Base-by-base conservation (phyloP, 75 land plant species). In the Pseudotsuga menziesii region DNA sequence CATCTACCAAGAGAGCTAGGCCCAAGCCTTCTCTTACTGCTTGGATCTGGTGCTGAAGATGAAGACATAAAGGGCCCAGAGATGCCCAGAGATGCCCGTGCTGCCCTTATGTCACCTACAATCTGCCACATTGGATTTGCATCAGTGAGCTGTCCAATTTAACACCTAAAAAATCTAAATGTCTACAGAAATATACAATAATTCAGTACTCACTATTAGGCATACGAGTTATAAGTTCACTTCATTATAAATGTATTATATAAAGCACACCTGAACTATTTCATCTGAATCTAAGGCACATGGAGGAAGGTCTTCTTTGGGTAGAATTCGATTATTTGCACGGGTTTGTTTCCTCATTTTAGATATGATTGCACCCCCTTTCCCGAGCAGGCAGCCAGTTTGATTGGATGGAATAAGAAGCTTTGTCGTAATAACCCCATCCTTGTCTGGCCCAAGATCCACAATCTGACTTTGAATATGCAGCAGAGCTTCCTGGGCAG, bases 401-500 rank as follows among this genome's bases (percentile, higher is more conserved):
- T 92, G 95, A 82, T 78, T 85, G 54, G 94, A 79, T 77, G 90
- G 83, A 48, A 94, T 78, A 73, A 94, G 86, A 59, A 94, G 77
- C 80, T 91, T 85, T 25, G 97, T 89, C 26, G 89, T 90, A 25
- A 92, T 76, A 64, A 89, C 79, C 27, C 87, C 93, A 35, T 91
- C 92, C 72, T 85, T 83, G 71, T 92, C 94, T 5, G 88, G 86
- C 41, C 86, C 84, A 27, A 89, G 88, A 81, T 92, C 92, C 5
- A 85, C 84, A 74, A 94, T 88, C 75, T 80, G 87, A 60, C 82
- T 91, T 69, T 94, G 97, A 44, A 94, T 80, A 88, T 94, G 97
- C 67, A 94, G 77, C 74, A 94, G 80, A 64, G 97, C 97, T 81
- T 94, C 97, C 80, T 94, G 97, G 67, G 97, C 97, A 67, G 97